Evolutionary conservation across 2,329 filamentous ascomycete species (phyloP).

Genomic region (Phaeosphaeriaceae sp.): DNA sequence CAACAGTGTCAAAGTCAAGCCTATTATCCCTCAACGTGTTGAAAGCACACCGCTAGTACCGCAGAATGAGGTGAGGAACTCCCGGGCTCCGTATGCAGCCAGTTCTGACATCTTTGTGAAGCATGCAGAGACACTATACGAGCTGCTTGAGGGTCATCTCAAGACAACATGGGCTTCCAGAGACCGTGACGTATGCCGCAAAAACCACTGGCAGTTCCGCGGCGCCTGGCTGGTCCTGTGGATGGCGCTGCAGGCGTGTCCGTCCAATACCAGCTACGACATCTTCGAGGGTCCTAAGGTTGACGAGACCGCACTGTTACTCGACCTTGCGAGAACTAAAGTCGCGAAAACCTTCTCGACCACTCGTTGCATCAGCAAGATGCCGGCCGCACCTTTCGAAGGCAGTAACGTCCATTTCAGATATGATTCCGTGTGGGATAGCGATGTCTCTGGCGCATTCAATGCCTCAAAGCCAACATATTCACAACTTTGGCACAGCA

Average conservation of each 20-base stretch:
- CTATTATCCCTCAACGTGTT: background rate
- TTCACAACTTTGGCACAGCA: conserved; percentile 19
- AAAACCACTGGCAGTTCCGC: conserved; percentile 25
- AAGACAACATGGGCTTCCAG: conserved; percentile 13
- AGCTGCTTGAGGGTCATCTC: conserved; percentile 14
- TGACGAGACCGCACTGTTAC: conserved; percentile 12
- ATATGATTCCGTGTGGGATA: conserved; percentile 16
- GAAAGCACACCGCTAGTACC: background rate
- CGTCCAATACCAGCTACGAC: conserved; percentile 21
- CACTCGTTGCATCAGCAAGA: conserved; percentile 6
- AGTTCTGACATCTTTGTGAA: background rate
- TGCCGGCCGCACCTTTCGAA: conserved; percentile 6
- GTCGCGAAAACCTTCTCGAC: background rate
- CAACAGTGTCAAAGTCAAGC: background rate
- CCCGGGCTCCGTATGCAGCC: background rate
- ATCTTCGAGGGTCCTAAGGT: conserved; percentile 6
- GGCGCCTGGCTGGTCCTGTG: conserved; percentile 26
- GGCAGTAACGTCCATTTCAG: background rate
- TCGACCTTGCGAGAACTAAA: conserved; percentile 11
- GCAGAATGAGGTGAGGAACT: background rate
- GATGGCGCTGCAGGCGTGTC: conserved; percentile 19
- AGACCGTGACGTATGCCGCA: conserved; percentile 9
- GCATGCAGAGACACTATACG: conserved; percentile 9
- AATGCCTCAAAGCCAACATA: background rate
- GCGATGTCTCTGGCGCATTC: background rate